These are phyloP conservation scores for Pisolithus thermaeus DNA, from an alignment of 1,284 basidiomycete species.

Conservation along the genomic window DNA sequence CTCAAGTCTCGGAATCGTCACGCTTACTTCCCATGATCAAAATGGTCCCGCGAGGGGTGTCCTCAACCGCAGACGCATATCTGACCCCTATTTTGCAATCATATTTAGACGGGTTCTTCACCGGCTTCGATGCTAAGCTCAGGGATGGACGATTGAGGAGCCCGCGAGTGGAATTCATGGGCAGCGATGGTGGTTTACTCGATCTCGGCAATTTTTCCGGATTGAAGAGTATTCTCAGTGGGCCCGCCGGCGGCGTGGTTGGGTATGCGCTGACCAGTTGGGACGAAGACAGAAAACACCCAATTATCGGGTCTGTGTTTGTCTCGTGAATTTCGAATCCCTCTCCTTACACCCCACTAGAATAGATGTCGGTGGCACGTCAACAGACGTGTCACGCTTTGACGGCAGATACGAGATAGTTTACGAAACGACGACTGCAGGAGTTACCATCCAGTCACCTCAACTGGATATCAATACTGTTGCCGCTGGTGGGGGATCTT, in stretches of 20 bases:
- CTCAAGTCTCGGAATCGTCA: conserved; percentile 84
- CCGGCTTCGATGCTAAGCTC: conserved; percentile 77
- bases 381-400: conserved; percentile 76
- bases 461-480: conserved; percentile 77
- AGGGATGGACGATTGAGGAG: conserved; percentile 28
- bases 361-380: conserved; percentile 70
- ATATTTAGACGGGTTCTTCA: conserved; percentile 92
- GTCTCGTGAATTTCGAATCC: background rate
- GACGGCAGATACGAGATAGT: conserved; percentile 72
- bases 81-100: conserved; percentile 83
- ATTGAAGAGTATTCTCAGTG: conserved; percentile 70
- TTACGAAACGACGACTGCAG: conserved; percentile 78
- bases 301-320: conserved; percentile 54
- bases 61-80: conserved; percentile 94
- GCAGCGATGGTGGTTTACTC: conserved; percentile 69
- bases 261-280: conserved; percentile 70
- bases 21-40: conserved; percentile 92
- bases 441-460: conserved; percentile 71
- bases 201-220: conserved; percentile 71
- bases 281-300: conserved; percentile 50
- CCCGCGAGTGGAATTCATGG: conserved; percentile 68
- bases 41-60: conserved; percentile 89
- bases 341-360: conserved; percentile 26
- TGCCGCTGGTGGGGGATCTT: conserved; percentile 71
- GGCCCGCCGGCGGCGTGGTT: conserved; percentile 76